phyloP scores from a whole-genome alignment of 495 filamentous ascomycete species.

The Penicillium antarcticum region DNA sequence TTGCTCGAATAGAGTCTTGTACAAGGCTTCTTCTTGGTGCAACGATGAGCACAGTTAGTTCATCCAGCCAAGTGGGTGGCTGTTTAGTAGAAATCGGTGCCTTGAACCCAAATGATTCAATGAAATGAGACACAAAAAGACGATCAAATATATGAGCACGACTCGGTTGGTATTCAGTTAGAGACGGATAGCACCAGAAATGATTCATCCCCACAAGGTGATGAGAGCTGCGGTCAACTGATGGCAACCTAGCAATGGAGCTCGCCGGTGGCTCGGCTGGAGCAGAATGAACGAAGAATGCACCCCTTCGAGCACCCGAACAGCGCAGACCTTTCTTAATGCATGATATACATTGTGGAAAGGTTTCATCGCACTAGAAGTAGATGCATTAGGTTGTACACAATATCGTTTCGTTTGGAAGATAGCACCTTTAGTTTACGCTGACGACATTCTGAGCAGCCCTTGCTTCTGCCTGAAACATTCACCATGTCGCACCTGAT shows the following conservation, averaged over 20 bases:
- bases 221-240: too few relatives aligned
- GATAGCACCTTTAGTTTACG: slow-evolving; percentile 9
- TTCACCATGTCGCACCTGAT: slow-evolving; percentile 8
- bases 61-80: slow-evolving; percentile 8
- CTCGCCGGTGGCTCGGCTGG: background rate
- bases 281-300: slow-evolving; percentile 8
- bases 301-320: slow-evolving; percentile 8
- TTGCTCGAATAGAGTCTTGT: slow-evolving; percentile 9
- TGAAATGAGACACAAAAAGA: slow-evolving; percentile 18
- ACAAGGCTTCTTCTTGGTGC: background rate
- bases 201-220: too few relatives aligned
- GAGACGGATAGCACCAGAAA: too few relatives aligned
- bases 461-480: slow-evolving; percentile 13
- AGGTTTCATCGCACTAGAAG: slow-evolving; percentile 7
- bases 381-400: background rate
- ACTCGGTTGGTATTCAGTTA: background rate
- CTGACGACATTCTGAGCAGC: slow-evolving; percentile 9
- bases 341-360: slow-evolving; percentile 11
- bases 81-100: background rate
- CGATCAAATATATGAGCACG: slow-evolving; percentile 11
- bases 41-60: background rate
- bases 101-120: slow-evolving; percentile 17
- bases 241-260: too few relatives aligned
- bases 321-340: background rate
- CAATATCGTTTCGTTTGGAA: too few relatives aligned